Percentiles rank a stretch among this genome's conserved stretches.
phyloP scores from a whole-genome alignment of 345 rosid species.

The Aquilaria malaccensis region DNA sequence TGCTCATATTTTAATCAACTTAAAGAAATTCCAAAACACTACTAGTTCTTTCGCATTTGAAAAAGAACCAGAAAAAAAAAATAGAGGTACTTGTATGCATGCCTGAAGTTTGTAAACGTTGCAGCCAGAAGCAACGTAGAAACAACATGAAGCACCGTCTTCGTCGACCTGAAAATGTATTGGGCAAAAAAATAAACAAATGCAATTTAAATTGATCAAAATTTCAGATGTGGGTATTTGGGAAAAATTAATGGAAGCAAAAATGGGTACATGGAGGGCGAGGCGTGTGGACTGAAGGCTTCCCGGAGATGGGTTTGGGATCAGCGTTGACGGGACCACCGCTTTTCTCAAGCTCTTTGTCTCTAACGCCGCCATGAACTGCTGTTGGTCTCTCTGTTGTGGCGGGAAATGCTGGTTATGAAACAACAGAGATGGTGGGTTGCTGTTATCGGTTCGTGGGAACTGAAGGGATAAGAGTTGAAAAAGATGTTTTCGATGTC shows the following conservation, averaged over 20 bases:
- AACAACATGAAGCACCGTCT: constrained; percentile 39
- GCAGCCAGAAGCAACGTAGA: constrained; percentile 62
- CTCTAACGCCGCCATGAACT: constrained; percentile 21
- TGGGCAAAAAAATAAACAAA: not conserved
- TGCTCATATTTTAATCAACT: no score
- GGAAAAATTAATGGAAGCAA: not conserved
- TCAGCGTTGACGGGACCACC: constrained; percentile 35
- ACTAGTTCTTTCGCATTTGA: no score
- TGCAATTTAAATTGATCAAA: not conserved
- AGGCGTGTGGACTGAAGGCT: constrained; percentile 62
- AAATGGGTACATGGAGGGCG: constrained; percentile 43
- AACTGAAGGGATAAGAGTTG: no score
- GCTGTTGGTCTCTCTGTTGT: not conserved
- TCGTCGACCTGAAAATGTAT: constrained; percentile 27
- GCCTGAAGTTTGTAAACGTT: constrained; percentile 47
- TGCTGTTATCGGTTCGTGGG: no score
- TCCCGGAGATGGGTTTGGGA: constrained; percentile 54
- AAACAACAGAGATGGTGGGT: no score
- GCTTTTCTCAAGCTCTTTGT: constrained; percentile 49
- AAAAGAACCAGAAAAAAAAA: not conserved
- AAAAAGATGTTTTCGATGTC: no score
- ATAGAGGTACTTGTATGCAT: no score
- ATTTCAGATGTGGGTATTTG: no score
- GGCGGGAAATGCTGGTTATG: constrained; percentile 9
- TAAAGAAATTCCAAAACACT: no score